Conservation (phyloP, 495 filamentous ascomycete genomes). For the Penicillium pancosmium region DNA sequence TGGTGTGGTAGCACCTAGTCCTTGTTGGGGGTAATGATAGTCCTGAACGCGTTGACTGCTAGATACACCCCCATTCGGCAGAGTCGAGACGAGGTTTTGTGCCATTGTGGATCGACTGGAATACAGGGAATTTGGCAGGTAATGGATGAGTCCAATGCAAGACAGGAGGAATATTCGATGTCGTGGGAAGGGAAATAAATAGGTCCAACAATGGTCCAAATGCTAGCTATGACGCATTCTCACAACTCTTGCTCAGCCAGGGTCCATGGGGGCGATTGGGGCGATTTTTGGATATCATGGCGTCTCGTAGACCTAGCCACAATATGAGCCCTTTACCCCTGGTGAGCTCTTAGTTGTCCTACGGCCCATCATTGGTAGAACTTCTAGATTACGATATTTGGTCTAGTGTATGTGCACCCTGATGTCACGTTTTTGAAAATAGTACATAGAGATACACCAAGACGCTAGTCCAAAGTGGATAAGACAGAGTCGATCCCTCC, state of each 20-base stretch:
- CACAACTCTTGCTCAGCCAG: background rate
- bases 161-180: background rate
- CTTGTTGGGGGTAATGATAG: background rate
- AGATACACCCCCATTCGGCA: background rate
- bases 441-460: background rate
- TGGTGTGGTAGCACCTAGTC: background rate
- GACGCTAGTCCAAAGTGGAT: too few relatives aligned
- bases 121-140: too few relatives aligned
- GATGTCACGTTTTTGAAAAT: background rate
- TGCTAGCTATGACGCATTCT: background rate
- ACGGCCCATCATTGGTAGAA: background rate
- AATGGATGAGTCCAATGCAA: background rate
- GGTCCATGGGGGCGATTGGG: background rate
- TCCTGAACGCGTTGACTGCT: background rate
- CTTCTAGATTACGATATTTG: background rate
- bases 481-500: too few relatives aligned
- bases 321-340: background rate
- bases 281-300: background rate
- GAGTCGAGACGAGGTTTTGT: background rate
- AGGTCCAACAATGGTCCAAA: background rate
- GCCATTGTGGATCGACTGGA: background rate
- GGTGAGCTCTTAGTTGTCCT: background rate
- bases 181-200: background rate
- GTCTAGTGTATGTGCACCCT: background rate
- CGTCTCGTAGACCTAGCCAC: background rate